These are phyloP conservation scores for Camelina neglecta DNA, from an alignment of 345 rosid species.

Conservation along the genomic window DNA sequence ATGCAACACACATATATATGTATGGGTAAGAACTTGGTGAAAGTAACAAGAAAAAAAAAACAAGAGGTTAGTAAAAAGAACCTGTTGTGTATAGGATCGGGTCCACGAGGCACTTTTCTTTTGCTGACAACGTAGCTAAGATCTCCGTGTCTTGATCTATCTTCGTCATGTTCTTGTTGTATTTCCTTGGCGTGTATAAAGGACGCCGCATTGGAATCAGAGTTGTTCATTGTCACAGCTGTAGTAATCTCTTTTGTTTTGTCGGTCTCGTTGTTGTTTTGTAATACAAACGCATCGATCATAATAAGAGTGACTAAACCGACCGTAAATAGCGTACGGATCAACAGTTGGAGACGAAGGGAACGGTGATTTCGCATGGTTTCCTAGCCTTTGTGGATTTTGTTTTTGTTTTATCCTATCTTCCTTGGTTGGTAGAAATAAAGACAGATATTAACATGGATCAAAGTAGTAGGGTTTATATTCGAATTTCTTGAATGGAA, in stretches of 20 bases:
- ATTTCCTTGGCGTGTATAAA: constrained; percentile 13
- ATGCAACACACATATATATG: background rate
- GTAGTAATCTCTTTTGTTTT: constrained; percentile 27
- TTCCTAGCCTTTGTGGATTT: constrained; percentile 9
- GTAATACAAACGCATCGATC: constrained; percentile 38
- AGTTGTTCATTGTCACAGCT: constrained; percentile 22
- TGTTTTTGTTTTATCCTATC: background rate
- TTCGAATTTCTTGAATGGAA: constrained; percentile 30
- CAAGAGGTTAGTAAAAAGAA: constrained; percentile 27
- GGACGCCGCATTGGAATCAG: background rate
- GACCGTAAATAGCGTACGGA: constrained; percentile 33
- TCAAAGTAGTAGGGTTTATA: constrained; percentile 21
- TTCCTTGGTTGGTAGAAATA: constrained; percentile 33
- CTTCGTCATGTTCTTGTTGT: constrained; percentile 31
- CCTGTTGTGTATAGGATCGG: constrained; percentile 99
- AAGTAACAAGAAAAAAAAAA: background rate
- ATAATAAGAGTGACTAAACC: constrained; percentile 39
- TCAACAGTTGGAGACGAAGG: constrained; percentile 31
- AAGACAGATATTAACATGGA: constrained; percentile 25
- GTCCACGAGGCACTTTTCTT: constrained; percentile 89
- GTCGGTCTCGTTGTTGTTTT: constrained; percentile 29
- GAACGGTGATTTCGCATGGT: constrained; percentile 37
- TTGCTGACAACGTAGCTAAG: constrained; percentile 70
- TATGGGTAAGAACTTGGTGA: constrained; percentile 5
- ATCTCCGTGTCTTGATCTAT: constrained; percentile 42